Evolutionary conservation across 495 filamentous ascomycete species (phyloP).

Genomic region (Chlorociboria aeruginascens): DNA sequence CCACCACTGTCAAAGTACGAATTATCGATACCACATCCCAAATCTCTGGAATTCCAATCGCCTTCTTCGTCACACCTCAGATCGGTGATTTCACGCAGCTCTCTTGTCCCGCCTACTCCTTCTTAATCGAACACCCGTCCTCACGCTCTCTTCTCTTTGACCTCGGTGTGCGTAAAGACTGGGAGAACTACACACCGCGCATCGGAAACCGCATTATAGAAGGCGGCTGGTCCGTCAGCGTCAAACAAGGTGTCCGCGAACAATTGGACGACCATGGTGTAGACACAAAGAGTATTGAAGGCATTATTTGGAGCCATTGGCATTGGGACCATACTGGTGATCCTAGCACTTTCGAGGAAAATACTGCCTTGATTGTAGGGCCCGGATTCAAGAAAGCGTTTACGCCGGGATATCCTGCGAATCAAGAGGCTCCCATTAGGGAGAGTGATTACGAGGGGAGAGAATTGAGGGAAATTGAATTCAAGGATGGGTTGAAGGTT

Average conservation of each 20-base stretch:
- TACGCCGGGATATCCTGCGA: constrained; percentile 39
- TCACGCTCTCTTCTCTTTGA: constrained; percentile 38
- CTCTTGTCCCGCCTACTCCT: constrained; percentile 32
- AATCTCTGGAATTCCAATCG: constrained; percentile 22
- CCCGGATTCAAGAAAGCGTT: constrained; percentile 37
- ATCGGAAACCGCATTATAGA: constrained; percentile 24
- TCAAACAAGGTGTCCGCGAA: constrained; percentile 29
- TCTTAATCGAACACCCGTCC: constrained; percentile 34
- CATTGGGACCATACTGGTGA: constrained; percentile 33
- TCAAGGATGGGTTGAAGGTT: constrained; percentile 25
- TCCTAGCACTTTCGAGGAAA: constrained; percentile 34
- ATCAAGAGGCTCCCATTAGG: constrained; percentile 25
- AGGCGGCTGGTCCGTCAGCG: constrained; percentile 18
- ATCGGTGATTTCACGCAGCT: constrained; percentile 31
- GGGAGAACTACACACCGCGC: constrained; percentile 29
- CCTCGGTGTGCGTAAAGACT: constrained; percentile 40
- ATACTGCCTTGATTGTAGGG: constrained; percentile 42
- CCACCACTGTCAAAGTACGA: constrained; percentile 26
- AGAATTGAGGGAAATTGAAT: constrained; percentile 24
- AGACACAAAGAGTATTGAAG: constrained; percentile 34
- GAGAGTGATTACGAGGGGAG: constrained; percentile 29
- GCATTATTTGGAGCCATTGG: constrained; percentile 35
- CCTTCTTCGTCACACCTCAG: constrained; percentile 28
- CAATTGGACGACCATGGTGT: constrained; percentile 30
- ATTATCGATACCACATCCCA: constrained; percentile 41